Base-by-base conservation (phyloP, 768 basidiomycete species). In the Pleurotus cornucopiae region DNA sequence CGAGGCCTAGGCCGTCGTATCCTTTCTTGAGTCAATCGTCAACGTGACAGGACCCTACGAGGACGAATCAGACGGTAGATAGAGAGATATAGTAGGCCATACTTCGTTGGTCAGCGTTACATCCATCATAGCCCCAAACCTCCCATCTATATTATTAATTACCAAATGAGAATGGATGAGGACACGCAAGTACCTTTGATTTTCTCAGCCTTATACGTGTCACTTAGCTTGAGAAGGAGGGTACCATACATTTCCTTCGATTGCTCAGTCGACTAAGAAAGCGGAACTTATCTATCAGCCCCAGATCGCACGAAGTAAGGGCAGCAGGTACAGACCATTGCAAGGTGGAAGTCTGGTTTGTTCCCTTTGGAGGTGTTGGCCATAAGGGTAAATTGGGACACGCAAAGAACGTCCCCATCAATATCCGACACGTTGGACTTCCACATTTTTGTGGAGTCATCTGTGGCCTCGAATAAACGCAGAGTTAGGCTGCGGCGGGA, bases 101-200 rank as follows among this genome's bases (percentile, higher is more conserved):
- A 91, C 93, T 75, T 98, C 94, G 67, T 98, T 98, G 18, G 81
- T 87, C 55, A 96, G 70, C 59, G 76, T 82, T 52, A 98, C 91
- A 56, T 85, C 81, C 94, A 98, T 98, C 94, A 96, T 96, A 4
- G 94, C 94, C 30, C 94, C 94, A 66, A 98, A 97, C 61, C 76
- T 78, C n/a, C 94, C 94, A 68, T 98, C 94, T 95, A 56, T 18
- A 54, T 34, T 34, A 34, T 34, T 9, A 34, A 7, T 34, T 34
- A 34, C 30, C 30, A 34, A 34, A 34, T 34, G 30, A 43, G 34
- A 57, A 41, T 37, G 16, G 47, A 6, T 14, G 18, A 18, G 18
- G 57, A 21, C 47, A 55, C 41, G 20, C n/a, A 61, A 74, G 37
- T 46, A 89, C 94, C 94, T 79, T 90, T 79, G 60, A 97, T 85